phyloP scores from a whole-genome alignment of 768 basidiomycete genomes.

The Asterophora lycoperdoides region DNA sequence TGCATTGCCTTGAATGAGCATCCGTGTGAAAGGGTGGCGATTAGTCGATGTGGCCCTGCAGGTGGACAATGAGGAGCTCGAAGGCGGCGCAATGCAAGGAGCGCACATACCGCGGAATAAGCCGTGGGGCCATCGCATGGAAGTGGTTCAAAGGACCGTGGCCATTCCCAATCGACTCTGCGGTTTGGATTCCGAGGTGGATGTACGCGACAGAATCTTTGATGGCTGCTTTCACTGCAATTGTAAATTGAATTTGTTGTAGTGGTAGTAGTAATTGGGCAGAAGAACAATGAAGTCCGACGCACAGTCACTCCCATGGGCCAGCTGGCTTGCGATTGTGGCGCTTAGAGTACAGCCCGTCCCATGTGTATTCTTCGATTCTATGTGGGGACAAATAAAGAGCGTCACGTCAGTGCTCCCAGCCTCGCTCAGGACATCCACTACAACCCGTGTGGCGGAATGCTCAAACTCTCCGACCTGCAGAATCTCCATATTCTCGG shows the following conservation, averaged over 20 bases:
- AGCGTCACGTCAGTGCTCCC: constrained; percentile 33
- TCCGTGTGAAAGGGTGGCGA: constrained; percentile 64
- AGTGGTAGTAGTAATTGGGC: neutral
- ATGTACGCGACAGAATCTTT: constrained; percentile 66
- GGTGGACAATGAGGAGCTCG: neutral
- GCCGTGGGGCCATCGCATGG: constrained; percentile 47
- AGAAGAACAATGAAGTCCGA: neutral
- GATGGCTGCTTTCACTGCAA: constrained; percentile 54
- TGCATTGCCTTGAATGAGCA: constrained; percentile 56
- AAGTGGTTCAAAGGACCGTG: constrained; percentile 87
- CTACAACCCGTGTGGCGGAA: constrained; percentile 39
- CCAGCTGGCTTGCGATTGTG: constrained; percentile 68
- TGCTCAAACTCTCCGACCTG: constrained; percentile 23
- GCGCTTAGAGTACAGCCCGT: constrained; percentile 92
- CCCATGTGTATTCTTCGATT: constrained; percentile 78
- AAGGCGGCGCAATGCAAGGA: neutral
- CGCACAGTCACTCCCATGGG: constrained; percentile 43
- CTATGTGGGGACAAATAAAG: constrained; percentile 57
- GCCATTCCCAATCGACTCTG: constrained; percentile 64
- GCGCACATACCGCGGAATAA: constrained; percentile 44
- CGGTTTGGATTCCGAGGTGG: constrained; percentile 66
- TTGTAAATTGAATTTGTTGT: neutral
- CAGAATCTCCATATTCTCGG: constrained; percentile 64
- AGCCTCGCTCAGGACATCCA: constrained; percentile 55
- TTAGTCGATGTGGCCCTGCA: constrained; percentile 52